Conservation (phyloP, 768 basidiomycete species). For the Leccinum truebloodii region DNA sequence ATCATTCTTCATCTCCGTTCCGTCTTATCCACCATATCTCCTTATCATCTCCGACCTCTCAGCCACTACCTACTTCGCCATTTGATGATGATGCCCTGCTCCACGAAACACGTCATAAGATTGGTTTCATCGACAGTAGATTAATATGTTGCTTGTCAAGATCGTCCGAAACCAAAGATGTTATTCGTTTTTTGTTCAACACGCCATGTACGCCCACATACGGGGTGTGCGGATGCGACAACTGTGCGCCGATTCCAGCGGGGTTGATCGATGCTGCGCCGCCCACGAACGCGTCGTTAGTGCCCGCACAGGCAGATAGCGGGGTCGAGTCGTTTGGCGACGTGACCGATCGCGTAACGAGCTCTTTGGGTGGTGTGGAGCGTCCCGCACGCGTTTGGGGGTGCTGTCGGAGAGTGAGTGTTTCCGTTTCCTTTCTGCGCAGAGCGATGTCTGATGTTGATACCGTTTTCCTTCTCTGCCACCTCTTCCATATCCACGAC, state of each 20-base stretch:
- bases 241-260: conserved; percentile 46
- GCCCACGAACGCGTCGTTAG: conserved; percentile 21
- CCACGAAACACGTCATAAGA: too few species aligned
- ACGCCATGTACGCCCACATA: conserved; percentile 56
- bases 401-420: conserved; percentile 35
- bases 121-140: too few species aligned
- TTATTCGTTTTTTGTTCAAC: too few species aligned
- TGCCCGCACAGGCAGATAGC: conserved; percentile 22
- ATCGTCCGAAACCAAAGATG: too few species aligned
- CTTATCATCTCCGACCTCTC: too few species aligned
- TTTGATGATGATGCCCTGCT: too few species aligned
- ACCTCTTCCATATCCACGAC: too few species aligned
- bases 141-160: too few species aligned
- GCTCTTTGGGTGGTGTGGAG: conserved; percentile 69
- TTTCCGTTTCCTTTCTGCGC: too few species aligned
- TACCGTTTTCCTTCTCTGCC: background rate
- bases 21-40: too few species aligned
- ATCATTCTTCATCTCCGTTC: too few species aligned
- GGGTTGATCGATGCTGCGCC: conserved; percentile 40
- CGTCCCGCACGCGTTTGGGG: conserved; percentile 77
- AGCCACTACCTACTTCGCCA: too few species aligned
- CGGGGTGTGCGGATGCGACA: conserved; percentile 74
- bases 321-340: conserved; percentile 54
- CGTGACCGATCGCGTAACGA: conserved; percentile 65
- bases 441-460: background rate